Conservation (phyloP, 1,284 basidiomycete genomes). For the Papiliotrema fonsecae region DNA sequence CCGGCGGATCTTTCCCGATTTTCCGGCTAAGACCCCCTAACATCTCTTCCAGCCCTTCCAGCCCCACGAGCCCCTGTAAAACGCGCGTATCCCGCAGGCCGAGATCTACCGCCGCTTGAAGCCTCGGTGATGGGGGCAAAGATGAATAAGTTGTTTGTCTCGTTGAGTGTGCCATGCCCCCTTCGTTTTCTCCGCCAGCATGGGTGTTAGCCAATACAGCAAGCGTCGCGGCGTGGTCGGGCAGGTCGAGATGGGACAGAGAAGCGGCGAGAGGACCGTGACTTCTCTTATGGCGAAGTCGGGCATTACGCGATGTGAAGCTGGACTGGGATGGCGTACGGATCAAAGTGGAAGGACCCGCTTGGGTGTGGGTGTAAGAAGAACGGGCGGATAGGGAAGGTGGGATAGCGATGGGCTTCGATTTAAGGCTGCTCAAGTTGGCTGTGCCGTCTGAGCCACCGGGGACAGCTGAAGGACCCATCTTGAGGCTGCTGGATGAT, state of each 20-base stretch:
- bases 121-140: background rate
- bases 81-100: background rate
- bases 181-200: slow-evolving; percentile 13
- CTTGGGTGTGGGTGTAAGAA: too few relatives aligned
- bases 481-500: too few relatives aligned
- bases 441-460: too few relatives aligned
- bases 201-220: background rate
- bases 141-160: background rate
- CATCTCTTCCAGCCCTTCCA: background rate
- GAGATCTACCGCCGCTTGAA: slow-evolving; percentile 4
- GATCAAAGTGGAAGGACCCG: background rate
- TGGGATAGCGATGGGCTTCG: too few relatives aligned
- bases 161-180: slow-evolving; percentile 7
- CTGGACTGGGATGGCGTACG: background rate
- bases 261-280: background rate
- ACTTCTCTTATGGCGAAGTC: background rate
- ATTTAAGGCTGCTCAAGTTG: too few relatives aligned
- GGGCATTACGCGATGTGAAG: slow-evolving; percentile 1
- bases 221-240: background rate
- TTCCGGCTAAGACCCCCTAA: too few relatives aligned
- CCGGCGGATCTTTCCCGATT: background rate
- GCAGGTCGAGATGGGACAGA: background rate
- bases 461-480: too few relatives aligned
- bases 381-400: too few relatives aligned
- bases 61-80: too few relatives aligned